Evolutionary conservation across 805 yeast species (phyloP), one percentile per base, ranked within the genome.

Genomic region (Monosporozyma aquatica): DNA sequence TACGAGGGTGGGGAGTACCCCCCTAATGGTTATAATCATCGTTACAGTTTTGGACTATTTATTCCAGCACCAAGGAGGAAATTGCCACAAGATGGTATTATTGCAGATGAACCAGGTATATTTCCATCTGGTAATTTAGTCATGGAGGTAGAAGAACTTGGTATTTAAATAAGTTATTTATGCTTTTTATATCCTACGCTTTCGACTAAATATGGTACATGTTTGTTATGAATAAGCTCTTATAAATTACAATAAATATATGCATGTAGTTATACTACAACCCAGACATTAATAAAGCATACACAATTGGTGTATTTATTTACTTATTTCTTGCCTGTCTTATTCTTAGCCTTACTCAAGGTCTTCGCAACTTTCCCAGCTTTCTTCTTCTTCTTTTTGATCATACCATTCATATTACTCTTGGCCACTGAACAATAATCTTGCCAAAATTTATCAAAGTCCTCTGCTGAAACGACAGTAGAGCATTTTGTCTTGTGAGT

Each of bases 311-410:
- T n/a, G 24, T 15, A 23, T 33, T 40, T 37, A 41, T 38, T 46
- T 49, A 42, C 41, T 49, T 10, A 15, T 41, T 35, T 43, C 45
- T 39, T 52, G 49, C 34, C n/a, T n/a, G 44, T 48, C 21, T 43
- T 34, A 27, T 38, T 18, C 8, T 40, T 24, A 13, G 23, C n/a
- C n/a, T n/a, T n/a, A n/a, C n/a, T n/a, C n/a, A n/a, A n/a, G n/a
- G n/a, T n/a, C n/a, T n/a, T 28, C 5, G 28, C 43, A 8, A 25
- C 10, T 13, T 43, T 47, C 29, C 25, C 39, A 58, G 72, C 70
- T 67, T 76, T 79, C 66, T 72, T 74, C 70, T 85, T 86, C 46
- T 83, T 86, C 67, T 85, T 87, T 74, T 82, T 85, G 57, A 78
- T 74, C 60, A 89, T 70, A 1, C 95, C 95, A 3, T 67, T 66